Conservation (phyloP, 257 asterid genomes). For the Solanum medicagineum region DNA sequence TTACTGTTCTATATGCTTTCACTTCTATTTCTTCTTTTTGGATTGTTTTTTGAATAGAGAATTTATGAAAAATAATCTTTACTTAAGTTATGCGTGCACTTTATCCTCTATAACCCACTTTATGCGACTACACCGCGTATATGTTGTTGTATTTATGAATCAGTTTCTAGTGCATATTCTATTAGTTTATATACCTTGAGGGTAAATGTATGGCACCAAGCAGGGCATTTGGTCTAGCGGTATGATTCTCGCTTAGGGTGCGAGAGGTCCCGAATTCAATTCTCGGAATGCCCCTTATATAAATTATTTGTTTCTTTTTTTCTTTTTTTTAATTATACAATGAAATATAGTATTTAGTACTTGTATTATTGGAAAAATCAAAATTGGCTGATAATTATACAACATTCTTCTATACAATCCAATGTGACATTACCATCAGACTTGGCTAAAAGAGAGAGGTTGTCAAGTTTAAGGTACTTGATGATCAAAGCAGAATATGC, state of each 20-base stretch:
- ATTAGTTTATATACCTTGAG: too few relatives aligned
- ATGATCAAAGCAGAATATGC: neutral
- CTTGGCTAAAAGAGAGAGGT: neutral
- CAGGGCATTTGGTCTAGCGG: slow-evolving; percentile 80
- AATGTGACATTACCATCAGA: neutral
- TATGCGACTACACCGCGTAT: neutral
- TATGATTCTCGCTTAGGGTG: slow-evolving; percentile 85
- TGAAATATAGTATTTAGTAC: neutral
- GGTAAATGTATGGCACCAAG: rapidly evolving
- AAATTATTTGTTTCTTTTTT: neutral
- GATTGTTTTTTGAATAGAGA: neutral
- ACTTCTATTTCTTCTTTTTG: neutral
- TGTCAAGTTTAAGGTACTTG: neutral
- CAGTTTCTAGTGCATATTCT: neutral
- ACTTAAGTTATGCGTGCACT: neutral
- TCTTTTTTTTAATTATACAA: too few relatives aligned
- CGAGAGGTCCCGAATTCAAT: slow-evolving; percentile 91
- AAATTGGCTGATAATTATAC: neutral
- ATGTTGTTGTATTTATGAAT: neutral
- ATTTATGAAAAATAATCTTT: neutral
- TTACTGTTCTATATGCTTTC: too few relatives aligned
- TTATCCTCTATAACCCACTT: neutral
- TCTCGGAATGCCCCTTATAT: slow-evolving; percentile 62
- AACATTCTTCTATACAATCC: neutral
- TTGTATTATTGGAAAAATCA: neutral